These are phyloP conservation scores for Melaleuca alternifolia DNA, from an alignment of 345 rosid species.

Conservation along the genomic window DNA sequence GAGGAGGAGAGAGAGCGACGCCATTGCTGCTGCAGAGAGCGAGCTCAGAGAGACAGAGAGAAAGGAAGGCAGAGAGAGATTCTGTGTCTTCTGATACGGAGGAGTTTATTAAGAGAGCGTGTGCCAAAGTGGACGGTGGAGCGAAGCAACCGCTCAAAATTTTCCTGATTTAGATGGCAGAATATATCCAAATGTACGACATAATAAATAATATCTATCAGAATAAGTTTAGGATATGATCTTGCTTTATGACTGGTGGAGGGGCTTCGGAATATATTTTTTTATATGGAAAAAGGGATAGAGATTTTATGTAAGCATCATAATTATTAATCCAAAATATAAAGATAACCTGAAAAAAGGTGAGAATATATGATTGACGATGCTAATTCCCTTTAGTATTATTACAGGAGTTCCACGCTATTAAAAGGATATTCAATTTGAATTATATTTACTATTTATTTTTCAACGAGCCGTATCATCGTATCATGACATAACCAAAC, in stretches of 20 bases:
- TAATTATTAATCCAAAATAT: not conserved
- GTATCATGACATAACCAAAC: not conserved
- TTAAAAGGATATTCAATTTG: not conserved
- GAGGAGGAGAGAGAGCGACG: not conserved
- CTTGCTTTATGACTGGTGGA: not conserved
- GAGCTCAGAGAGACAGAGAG: not conserved
- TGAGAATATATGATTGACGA: not conserved
- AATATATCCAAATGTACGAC: not conserved
- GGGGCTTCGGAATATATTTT: not conserved
- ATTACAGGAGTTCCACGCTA: not conserved
- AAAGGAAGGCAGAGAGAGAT: too few species aligned
- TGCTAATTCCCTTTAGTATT: not conserved
- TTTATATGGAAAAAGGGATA: not conserved
- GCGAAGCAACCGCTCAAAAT: not conserved
- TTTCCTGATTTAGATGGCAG: not conserved
- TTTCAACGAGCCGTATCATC: not conserved
- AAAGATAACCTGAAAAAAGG: not conserved
- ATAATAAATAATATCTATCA: not conserved
- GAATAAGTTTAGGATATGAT: not conserved
- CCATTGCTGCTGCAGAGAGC: not conserved
- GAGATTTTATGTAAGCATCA: not conserved
- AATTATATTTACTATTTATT: not conserved
- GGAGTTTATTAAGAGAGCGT: not conserved
- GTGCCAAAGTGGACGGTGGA: not conserved
- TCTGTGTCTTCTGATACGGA: not conserved